Percentiles rank a stretch among this genome's conserved stretches.
These are phyloP conservation scores for Liquidambar formosana DNA, from an alignment of 164 flowering plant species.

Conservation along the genomic window DNA sequence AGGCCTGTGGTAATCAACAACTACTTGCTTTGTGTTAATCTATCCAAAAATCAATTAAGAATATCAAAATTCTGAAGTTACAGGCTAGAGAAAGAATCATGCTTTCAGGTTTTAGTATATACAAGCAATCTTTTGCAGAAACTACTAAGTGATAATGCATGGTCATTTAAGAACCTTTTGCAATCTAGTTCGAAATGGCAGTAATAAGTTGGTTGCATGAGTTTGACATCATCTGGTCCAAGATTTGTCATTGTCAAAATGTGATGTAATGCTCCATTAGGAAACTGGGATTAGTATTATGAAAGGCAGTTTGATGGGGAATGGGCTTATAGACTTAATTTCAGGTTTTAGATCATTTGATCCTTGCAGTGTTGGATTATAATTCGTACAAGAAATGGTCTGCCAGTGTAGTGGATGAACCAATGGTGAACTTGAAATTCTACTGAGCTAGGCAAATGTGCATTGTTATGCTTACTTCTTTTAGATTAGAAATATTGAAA, in stretches of 20 bases:
- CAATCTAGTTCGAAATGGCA: slow-evolving; percentile 3
- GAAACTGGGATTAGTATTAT: not conserved
- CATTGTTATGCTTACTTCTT: not conserved
- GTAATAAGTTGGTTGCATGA: not conserved
- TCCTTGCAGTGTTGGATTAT: not conserved
- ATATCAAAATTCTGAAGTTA: slow-evolving; percentile 10
- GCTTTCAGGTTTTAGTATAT: not conserved
- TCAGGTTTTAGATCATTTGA: not conserved
- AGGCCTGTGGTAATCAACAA: slow-evolving; percentile 17
- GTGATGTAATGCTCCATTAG: not conserved
- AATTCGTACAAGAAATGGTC: not conserved
- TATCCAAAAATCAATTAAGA: slow-evolving; percentile 13
- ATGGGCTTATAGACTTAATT: no score
- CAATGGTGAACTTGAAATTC: not conserved
- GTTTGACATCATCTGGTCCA: slow-evolving; percentile 4
- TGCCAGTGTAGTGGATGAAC: not conserved
- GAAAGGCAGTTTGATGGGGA: not conserved
- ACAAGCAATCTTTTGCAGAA: not conserved
- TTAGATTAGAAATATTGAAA: no score
- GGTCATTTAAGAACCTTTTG: not conserved
- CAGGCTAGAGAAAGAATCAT: not conserved
- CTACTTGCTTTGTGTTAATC: slow-evolving; percentile 17
- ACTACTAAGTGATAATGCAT: not conserved
- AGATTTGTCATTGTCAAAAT: not conserved
- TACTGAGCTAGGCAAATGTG: not conserved